Percentiles rank a stretch among this genome's conserved stretches.
Conservation (phyloP, 176 grass and related monocot genomes). For the Guadua angustifolia region DNA sequence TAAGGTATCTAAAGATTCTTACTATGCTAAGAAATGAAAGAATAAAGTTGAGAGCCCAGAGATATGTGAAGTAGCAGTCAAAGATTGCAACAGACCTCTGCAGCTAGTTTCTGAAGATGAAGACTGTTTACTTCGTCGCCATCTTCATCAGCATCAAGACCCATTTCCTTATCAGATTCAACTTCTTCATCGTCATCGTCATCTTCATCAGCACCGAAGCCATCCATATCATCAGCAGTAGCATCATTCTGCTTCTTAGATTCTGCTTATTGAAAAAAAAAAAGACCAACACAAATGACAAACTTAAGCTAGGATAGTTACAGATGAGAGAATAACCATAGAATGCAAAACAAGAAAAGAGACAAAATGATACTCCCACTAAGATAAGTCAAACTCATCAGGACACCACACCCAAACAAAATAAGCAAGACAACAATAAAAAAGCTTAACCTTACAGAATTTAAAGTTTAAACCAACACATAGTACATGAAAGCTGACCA, state of each 20-base stretch:
- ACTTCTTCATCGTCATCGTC: constrained; percentile 76
- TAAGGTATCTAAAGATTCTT: neutral
- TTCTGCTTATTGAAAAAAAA: constrained; percentile 39
- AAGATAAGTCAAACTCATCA: neutral
- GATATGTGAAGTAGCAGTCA: neutral
- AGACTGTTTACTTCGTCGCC: constrained; percentile 74
- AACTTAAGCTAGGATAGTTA: neutral
- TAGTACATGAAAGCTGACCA: neutral
- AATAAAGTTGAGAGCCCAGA: neutral
- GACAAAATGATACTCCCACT: neutral
- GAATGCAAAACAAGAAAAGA: neutral
- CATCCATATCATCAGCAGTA: constrained; percentile 78
- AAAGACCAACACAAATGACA: neutral
- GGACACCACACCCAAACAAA: neutral
- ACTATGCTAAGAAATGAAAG: neutral
- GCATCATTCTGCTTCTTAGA: constrained; percentile 60
- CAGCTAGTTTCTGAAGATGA: constrained; percentile 69
- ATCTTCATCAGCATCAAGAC: constrained; percentile 73
- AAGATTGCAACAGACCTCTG: constrained; percentile 67
- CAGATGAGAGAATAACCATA: neutral
- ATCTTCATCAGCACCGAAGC: constrained; percentile 72
- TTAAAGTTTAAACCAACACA: neutral
- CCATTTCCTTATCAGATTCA: constrained; percentile 82
- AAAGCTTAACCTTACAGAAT: neutral
- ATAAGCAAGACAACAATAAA: neutral